Percentiles rank a stretch among this genome's conserved stretches.
Conservation (phyloP, 768 basidiomycete genomes). For the Trametes cinnabarina region DNA sequence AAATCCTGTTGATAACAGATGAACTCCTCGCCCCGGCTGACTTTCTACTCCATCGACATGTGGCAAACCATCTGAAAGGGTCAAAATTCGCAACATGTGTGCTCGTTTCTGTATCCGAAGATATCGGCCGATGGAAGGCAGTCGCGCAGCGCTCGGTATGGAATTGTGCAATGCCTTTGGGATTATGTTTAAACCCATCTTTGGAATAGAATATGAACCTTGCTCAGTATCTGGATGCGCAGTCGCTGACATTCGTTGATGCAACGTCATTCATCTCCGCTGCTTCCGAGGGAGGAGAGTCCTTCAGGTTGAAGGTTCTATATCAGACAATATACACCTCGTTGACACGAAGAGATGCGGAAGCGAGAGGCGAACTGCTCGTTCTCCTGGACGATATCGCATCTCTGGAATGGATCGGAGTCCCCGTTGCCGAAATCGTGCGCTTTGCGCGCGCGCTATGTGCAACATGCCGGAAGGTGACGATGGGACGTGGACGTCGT, state of each 20-base stretch:
- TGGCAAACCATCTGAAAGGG: conserved; percentile 52
- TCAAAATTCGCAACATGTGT: conserved; percentile 37
- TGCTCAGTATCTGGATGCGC: conserved; percentile 31
- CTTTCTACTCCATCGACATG: conserved; percentile 60
- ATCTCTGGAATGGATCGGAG: conserved; percentile 70
- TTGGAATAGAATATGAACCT: conserved; percentile 34
- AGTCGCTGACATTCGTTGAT: conserved; percentile 55
- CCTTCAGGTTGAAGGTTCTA: conserved; percentile 20
- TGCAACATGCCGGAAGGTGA: conserved; percentile 54
- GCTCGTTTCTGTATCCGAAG: conserved; percentile 58
- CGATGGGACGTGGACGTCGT: background rate
- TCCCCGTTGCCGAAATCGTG: conserved; percentile 46
- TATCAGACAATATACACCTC: conserved; percentile 11
- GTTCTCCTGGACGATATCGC: conserved; percentile 73
- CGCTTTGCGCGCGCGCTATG: conserved; percentile 61
- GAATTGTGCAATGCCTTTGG: conserved; percentile 6
- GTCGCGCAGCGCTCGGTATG: conserved; percentile 63
- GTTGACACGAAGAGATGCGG: conserved; percentile 1
- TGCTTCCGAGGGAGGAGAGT: conserved; percentile 9
- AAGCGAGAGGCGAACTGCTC: conserved; percentile 30
- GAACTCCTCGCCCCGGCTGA: conserved; percentile 69
- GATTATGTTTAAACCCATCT: background rate
- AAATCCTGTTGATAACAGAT: conserved; percentile 66
- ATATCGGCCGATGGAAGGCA: conserved; percentile 58
- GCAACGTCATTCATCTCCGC: conserved; percentile 38